A percentile compares a stretch with the other conserved stretches of the same genome.
phyloP scores from a whole-genome alignment of 495 filamentous ascomycete genomes.

The Chaetomidium leptoderma region DNA sequence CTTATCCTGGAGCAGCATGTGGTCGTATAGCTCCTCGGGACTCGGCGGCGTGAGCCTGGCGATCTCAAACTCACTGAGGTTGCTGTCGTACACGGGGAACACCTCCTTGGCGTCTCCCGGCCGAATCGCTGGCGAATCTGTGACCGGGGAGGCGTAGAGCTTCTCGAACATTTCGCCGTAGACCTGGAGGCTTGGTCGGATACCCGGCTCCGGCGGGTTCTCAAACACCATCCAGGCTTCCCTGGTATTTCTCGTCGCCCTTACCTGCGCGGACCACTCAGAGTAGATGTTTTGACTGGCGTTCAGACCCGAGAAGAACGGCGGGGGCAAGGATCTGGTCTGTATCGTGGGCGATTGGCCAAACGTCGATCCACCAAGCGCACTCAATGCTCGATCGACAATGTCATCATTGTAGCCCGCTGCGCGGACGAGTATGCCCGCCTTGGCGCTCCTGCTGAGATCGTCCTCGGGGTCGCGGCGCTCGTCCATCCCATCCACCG shows the following conservation, averaged over 20 bases:
- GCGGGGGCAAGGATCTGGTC: slow-evolving; percentile 31
- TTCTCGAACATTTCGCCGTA: slow-evolving; percentile 48
- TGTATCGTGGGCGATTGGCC: slow-evolving; percentile 40
- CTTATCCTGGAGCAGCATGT: slow-evolving; percentile 37
- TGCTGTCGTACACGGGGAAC: slow-evolving; percentile 38
- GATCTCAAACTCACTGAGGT: slow-evolving; percentile 42
- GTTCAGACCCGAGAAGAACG: slow-evolving; percentile 21
- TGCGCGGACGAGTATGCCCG: slow-evolving; percentile 37
- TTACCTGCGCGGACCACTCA: slow-evolving; percentile 37
- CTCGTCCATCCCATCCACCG: slow-evolving; percentile 44
- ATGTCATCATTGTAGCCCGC: slow-evolving; percentile 36
- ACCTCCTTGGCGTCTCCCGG: slow-evolving; percentile 39
- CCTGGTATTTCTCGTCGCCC: slow-evolving; percentile 40
- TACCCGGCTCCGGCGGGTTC: slow-evolving; percentile 24
- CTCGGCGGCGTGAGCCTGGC: slow-evolving; percentile 39
- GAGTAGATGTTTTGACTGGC: slow-evolving; percentile 28
- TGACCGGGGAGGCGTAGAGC: slow-evolving; percentile 27
- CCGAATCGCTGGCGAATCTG: slow-evolving; percentile 19
- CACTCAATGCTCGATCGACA: slow-evolving; percentile 35
- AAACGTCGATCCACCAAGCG: slow-evolving; percentile 35
- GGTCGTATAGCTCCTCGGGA: slow-evolving; percentile 35
- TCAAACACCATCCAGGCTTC: slow-evolving; percentile 46
- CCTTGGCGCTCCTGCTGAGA: slow-evolving; percentile 38
- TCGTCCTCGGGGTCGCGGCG: slow-evolving; percentile 39
- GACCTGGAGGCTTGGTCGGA: slow-evolving; percentile 31